phyloP scores from a whole-genome alignment of 2,329 filamentous ascomycete genomes.

The Bipolaris victoriae region DNA sequence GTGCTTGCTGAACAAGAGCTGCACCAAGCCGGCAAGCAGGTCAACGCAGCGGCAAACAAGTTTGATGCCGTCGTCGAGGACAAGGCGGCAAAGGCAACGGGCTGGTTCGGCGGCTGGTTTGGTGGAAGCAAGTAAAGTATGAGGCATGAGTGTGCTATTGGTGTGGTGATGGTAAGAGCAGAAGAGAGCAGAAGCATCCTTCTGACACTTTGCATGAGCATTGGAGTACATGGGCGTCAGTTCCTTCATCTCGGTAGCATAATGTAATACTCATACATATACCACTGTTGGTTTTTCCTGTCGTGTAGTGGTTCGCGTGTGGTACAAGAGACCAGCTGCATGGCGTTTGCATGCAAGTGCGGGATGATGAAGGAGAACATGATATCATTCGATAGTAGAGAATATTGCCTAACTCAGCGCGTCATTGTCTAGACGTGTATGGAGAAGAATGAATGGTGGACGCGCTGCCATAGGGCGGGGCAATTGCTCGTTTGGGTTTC shows the following conservation, averaged over 20 bases:
- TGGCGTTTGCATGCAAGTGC: not conserved
- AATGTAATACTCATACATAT: not conserved
- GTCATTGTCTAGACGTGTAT: not conserved
- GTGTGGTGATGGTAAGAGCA: slow-evolving; percentile 6
- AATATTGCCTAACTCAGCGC: not conserved
- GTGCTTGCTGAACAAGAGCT: slow-evolving; percentile 58
- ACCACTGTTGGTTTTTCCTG: not conserved
- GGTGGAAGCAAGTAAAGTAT: slow-evolving; percentile 63
- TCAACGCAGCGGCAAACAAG: slow-evolving; percentile 68
- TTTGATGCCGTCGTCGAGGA: slow-evolving; percentile 83
- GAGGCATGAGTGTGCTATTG: not conserved
- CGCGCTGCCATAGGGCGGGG: slow-evolving; percentile 11
- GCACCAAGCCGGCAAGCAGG: slow-evolving; percentile 53
- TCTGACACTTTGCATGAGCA: slow-evolving; percentile 32
- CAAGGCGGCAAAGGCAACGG: slow-evolving; percentile 80
- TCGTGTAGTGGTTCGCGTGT: not conserved
- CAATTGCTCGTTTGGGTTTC: slow-evolving; percentile 15
- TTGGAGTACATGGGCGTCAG: slow-evolving; percentile 28
- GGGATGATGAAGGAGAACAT: not conserved
- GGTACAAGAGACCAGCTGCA: not conserved
- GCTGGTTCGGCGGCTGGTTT: slow-evolving; percentile 85
- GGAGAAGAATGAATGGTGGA: slow-evolving; percentile 9
- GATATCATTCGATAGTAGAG: not conserved
- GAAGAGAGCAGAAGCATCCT: slow-evolving; percentile 2
- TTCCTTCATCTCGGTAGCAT: slow-evolving; percentile 22